phyloP scores from a whole-genome alignment of 306 rosid species.

The Ochetophila trinervis region DNA sequence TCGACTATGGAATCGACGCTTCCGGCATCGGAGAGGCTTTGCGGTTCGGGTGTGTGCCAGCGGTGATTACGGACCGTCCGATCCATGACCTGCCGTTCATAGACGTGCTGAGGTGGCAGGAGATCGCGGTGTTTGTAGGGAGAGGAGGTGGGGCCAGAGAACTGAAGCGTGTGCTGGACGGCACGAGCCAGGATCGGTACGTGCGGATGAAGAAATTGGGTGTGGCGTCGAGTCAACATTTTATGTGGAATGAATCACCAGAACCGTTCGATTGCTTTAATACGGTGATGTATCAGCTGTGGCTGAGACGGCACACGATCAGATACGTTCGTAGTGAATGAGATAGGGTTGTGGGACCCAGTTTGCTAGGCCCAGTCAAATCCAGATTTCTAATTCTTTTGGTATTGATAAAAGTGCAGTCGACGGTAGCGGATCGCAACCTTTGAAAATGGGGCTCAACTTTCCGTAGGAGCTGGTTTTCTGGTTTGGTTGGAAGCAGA shows the following conservation, averaged over 20 bases:
- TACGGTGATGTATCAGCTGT: conserved; percentile 65
- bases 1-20: conserved; percentile 36
- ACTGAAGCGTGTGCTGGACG: conserved; percentile 27
- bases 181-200: conserved; percentile 28
- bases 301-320: conserved; percentile 68
- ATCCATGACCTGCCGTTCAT: conserved; percentile 60
- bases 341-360: not conserved
- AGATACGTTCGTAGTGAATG: conserved; percentile 39
- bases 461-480: too few relatives aligned
- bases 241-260: conserved; percentile 57
- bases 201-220: conserved; percentile 37
- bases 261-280: conserved; percentile 60
- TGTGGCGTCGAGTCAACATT: conserved; percentile 52
- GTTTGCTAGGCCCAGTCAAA: too few relatives aligned
- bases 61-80: conserved; percentile 43
- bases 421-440: too few relatives aligned
- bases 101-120: conserved; percentile 76
- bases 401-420: too few relatives aligned
- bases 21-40: conserved; percentile 57
- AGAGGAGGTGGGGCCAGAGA: conserved; percentile 16
- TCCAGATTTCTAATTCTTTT: too few relatives aligned
- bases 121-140: conserved; percentile 45
- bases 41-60: conserved; percentile 59
- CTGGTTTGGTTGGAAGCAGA: too few relatives aligned
- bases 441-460: too few relatives aligned